Evolutionary conservation across 768 basidiomycete species (phyloP), one percentile per base, ranked within the genome.

Genomic region (Rhizopogon roseolus): DNA sequence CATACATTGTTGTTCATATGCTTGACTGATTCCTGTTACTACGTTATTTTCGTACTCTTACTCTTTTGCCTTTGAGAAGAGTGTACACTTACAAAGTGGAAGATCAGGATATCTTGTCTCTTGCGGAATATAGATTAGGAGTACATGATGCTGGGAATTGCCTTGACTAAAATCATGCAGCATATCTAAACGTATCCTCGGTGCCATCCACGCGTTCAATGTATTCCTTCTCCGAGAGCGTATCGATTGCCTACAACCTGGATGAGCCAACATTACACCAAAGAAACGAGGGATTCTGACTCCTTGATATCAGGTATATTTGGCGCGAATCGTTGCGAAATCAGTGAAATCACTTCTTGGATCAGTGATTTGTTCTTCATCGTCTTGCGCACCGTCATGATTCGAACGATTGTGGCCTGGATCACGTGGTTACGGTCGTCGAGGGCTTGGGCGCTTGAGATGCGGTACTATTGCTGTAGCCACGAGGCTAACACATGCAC

Each of bases 251-350:
- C 88, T 90, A 11, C 17, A 38, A 49, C 58, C 63, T 43, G 22
- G 5, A 45, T 56, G 27, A 65, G 57, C 40, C 0, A 4, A 29
- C n/a, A 29, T 10, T 25, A 41, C 44, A 9, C 16, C 38, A 6
- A 34, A 14, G 14, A 7, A 40, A 1, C 41, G 45, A 43, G n/a
- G n/a, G n/a, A 43, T 37, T 39, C 69, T 13, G 16, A 88, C 90
- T 96, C 95, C 73, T 98, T 98, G 73, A 98, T 94, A 66, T 97
- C 93, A 3, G 91, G 86, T 50, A 98, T 90, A 75, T 93, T 93
- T 22, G 95, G 95, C 9, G 88, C 81, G 70, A 94, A 94, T 49
- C 92, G 81, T 61, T 87, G 81, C 8, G 89, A 85, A 60, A 95
- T 88, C 69, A 93, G 90, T 13, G 88, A 85, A 60, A 92, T 90